These are phyloP conservation scores for Ascochyta fabae DNA, from an alignment of 2,329 filamentous ascomycete genomes.

Conservation along the genomic window DNA sequence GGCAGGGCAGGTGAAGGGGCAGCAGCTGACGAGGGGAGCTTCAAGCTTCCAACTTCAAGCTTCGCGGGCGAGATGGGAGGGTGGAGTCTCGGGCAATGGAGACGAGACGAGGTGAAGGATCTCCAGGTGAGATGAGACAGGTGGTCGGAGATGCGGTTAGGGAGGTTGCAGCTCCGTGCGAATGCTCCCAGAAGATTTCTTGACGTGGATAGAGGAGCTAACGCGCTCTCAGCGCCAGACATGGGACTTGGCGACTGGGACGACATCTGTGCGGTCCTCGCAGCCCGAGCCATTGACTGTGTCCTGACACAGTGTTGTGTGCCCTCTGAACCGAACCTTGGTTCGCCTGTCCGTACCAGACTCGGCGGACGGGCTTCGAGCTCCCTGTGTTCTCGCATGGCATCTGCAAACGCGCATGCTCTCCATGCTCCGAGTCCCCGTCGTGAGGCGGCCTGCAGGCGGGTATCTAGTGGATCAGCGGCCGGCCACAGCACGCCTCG, in stretches of 20 bases:
- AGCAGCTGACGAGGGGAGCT: conserved; percentile 22
- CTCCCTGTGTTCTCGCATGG: background rate
- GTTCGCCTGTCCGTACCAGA: too few species aligned
- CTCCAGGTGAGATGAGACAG: conserved; percentile 34
- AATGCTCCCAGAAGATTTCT: conserved; percentile 39
- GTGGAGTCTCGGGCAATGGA: conserved; percentile 26
- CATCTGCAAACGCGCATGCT: conserved; percentile 1
- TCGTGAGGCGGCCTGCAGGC: conserved; percentile 24
- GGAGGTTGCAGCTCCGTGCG: conserved; percentile 36
- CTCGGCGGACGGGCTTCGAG: background rate
- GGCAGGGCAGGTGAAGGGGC: conserved; percentile 35
- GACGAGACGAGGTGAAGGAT: conserved; percentile 25
- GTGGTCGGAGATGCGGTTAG: conserved; percentile 34
- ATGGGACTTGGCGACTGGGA: conserved; percentile 26
- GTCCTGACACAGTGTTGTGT: background rate
- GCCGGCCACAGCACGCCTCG: conserved; percentile 28
- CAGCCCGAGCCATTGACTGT: conserved; percentile 11
- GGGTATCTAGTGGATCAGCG: conserved; percentile 8
- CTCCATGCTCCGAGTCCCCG: conserved; percentile 13
- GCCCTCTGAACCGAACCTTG: too few species aligned
- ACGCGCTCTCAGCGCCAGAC: conserved; percentile 26
- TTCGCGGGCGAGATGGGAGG: conserved; percentile 24
- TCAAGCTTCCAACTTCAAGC: conserved; percentile 27
- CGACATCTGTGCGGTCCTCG: conserved; percentile 22
- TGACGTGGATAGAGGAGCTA: conserved; percentile 41